Evolutionary conservation across 1,284 basidiomycete species (phyloP).

Genomic region (Pisolithus thermaeus): DNA sequence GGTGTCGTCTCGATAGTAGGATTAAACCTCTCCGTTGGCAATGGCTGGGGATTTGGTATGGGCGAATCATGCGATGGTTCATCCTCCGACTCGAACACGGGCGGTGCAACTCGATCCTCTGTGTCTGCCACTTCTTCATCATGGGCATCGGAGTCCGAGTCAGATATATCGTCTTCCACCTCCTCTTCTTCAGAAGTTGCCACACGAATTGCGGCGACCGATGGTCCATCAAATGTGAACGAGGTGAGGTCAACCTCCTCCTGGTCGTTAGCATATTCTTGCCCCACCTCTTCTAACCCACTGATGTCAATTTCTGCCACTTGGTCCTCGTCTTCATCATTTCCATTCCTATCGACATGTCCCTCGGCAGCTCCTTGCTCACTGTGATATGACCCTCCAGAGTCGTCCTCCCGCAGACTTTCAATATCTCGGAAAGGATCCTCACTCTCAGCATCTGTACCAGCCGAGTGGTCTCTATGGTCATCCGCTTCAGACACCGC

Average conservation of each 20-base stretch:
- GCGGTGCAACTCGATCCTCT: constrained; percentile 15
- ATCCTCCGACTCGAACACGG: constrained; percentile 41
- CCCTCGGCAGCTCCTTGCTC: constrained; percentile 10
- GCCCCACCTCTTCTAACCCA: constrained; percentile 41
- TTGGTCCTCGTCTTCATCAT: constrained; percentile 26
- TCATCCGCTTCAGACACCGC: constrained; percentile 34
- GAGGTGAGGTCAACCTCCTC: constrained; percentile 63
- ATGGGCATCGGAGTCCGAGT: constrained; percentile 43
- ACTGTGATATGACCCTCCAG: constrained; percentile 18
- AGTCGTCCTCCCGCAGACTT: constrained; percentile 62
- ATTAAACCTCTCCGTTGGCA: not conserved
- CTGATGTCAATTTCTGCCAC: constrained; percentile 38
- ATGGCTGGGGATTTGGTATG: not conserved
- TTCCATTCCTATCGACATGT: constrained; percentile 10
- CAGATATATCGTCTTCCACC: constrained; percentile 38
- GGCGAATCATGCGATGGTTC: constrained; percentile 21
- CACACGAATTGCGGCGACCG: constrained; percentile 41
- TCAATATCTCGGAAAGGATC: constrained; percentile 87
- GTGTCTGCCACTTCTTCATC: constrained; percentile 11
- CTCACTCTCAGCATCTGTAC: constrained; percentile 58
- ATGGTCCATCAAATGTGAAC: constrained; percentile 64
- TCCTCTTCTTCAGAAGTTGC: constrained; percentile 31
- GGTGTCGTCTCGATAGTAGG: constrained; percentile 15
- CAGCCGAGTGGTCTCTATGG: constrained; percentile 31
- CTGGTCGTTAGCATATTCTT: constrained; percentile 45